phyloP scores from a whole-genome alignment of 2,329 filamentous ascomycete species.

The Rutstroemia sp. region DNA sequence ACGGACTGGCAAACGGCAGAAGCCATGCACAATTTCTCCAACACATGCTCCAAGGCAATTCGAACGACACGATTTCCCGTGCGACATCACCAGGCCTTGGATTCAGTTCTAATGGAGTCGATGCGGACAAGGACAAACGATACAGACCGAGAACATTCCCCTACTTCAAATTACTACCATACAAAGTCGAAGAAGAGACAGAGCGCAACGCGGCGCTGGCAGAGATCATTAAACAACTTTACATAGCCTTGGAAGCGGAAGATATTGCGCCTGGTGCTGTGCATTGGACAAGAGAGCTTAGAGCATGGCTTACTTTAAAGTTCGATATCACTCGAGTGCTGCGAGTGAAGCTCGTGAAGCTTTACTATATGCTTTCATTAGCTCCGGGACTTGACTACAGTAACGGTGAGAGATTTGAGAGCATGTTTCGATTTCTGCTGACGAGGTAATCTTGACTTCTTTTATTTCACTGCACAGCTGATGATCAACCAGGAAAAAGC shows the following conservation, averaged over 20 bases:
- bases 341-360: conserved; percentile 73
- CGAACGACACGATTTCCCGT: conserved; percentile 66
- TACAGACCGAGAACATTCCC: conserved; percentile 87
- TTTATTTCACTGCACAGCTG: background rate
- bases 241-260: conserved; percentile 82
- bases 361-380: conserved; percentile 91
- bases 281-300: conserved; percentile 95
- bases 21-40: conserved; percentile 25
- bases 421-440: conserved; percentile 85
- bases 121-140: conserved; percentile 48
- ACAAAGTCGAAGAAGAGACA: conserved; percentile 72
- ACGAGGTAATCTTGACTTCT: conserved; percentile 64
- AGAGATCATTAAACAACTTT: conserved; percentile 88
- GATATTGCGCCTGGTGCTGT: conserved; percentile 91
- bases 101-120: conserved; percentile 40
- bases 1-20: conserved; percentile 24
- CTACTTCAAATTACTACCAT: conserved; percentile 86
- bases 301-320: conserved; percentile 92
- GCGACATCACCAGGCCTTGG: conserved; percentile 74
- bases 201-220: conserved; percentile 72
- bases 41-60: conserved; percentile 18
- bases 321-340: conserved; percentile 88
- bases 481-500: conserved; percentile 64
- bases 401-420: conserved; percentile 83
- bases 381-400: conserved; percentile 80